Evolutionary conservation across 768 basidiomycete species (phyloP).

Genomic region (Hebeloma cylindrosporum): DNA sequence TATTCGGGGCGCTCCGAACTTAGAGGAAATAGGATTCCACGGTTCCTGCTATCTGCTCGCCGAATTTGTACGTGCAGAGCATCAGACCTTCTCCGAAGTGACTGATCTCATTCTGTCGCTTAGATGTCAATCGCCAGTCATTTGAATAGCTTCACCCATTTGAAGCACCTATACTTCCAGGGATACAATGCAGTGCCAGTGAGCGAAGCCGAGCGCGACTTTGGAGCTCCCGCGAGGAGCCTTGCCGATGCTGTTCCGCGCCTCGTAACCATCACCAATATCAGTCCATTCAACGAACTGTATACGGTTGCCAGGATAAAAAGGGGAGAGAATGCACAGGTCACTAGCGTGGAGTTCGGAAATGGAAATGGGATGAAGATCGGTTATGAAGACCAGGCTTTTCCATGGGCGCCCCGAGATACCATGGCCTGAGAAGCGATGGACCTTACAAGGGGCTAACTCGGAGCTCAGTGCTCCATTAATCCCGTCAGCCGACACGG

Average conservation of each 20-base stretch:
- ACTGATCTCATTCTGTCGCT: not conserved
- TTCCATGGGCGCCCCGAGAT: too few species aligned
- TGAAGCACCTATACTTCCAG: not conserved
- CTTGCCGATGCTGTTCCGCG: not conserved
- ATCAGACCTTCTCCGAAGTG: too few species aligned
- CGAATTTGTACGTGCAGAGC: not conserved
- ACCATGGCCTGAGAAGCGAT: too few species aligned
- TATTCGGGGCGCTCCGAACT: conserved; percentile 1
- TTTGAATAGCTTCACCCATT: not conserved
- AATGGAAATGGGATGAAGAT: not conserved
- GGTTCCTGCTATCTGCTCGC: not conserved
- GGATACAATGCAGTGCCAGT: too few species aligned
- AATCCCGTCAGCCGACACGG: too few species aligned
- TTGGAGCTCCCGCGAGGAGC: not conserved
- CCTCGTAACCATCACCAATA: not conserved
- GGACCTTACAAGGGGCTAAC: too few species aligned
- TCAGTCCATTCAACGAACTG: not conserved
- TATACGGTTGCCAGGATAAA: not conserved
- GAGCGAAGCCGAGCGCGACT: not conserved
- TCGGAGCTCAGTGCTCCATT: too few species aligned
- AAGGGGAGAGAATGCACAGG: not conserved
- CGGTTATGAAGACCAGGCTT: not conserved
- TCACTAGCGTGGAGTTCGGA: not conserved
- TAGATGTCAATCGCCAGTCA: not conserved
- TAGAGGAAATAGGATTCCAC: conserved; percentile 7